These are phyloP conservation scores for Bidens hawaiensis DNA, from an alignment of 140 eudicot genomes.

Conservation along the genomic window DNA sequence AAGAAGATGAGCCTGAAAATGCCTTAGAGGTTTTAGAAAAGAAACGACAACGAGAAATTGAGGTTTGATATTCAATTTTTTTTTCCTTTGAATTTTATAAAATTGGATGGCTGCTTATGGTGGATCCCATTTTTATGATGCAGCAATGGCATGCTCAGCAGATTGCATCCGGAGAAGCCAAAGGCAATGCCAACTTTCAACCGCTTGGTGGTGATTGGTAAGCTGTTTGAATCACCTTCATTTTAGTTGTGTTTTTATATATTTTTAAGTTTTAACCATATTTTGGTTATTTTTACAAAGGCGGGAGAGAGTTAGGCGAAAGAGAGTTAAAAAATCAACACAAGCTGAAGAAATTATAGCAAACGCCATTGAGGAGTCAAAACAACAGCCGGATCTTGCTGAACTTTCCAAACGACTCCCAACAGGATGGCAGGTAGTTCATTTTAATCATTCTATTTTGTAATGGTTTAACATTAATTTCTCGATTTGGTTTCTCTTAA, in stretches of 20 bases:
- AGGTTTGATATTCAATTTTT: constrained; percentile 36
- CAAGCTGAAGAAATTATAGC: constrained; percentile 36
- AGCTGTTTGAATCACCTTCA: neutral
- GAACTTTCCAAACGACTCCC: constrained; percentile 64
- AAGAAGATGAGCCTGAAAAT: constrained; percentile 77
- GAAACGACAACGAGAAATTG: constrained; percentile 88
- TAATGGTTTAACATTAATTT: neutral
- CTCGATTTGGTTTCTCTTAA: no score
- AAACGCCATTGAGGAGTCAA: constrained; percentile 29
- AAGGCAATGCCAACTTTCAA: constrained; percentile 93
- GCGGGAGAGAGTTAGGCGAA: constrained; percentile 93
- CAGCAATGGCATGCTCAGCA: constrained; percentile 96
- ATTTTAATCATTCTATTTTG: neutral
- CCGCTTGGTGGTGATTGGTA: constrained; percentile 99
- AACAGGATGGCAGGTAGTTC: constrained; percentile 94
- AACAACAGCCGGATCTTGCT: constrained; percentile 57
- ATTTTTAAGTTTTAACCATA: neutral
- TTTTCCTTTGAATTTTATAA: neutral
- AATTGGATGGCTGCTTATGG: neutral
- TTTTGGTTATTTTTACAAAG: constrained; percentile 31
- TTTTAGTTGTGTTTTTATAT: neutral
- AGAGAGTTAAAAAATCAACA: constrained; percentile 49
- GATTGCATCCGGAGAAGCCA: constrained; percentile 93
- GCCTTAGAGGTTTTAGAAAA: constrained; percentile 65
- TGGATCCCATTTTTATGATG: neutral